These are phyloP conservation scores for Plenodomus tracheiphilus DNA, from an alignment of 2,329 filamentous ascomycete species.

Conservation along the genomic window DNA sequence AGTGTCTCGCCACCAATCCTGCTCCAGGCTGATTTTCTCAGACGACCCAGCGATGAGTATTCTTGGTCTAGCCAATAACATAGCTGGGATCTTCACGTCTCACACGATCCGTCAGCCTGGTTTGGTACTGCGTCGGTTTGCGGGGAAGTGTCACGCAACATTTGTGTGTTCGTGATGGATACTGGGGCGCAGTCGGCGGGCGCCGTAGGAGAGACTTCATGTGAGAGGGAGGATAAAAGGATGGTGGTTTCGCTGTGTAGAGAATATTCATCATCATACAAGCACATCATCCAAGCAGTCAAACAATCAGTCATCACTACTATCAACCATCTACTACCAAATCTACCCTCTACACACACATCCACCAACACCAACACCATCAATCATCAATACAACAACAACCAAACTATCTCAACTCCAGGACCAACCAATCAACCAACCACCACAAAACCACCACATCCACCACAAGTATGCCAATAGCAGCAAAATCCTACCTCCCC, in stretches of 20 bases:
- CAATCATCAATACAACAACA: neutral
- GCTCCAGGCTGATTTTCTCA: slow-evolving; percentile 5
- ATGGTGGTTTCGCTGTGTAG: neutral
- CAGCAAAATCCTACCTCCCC: slow-evolving; percentile 38
- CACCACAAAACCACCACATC: neutral
- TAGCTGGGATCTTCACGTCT: too few species aligned
- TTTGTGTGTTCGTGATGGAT: neutral
- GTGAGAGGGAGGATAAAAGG: neutral
- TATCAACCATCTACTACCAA: too few species aligned
- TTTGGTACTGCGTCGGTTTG: neutral
- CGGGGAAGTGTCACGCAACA: slow-evolving; percentile 7
- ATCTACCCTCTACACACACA: neutral
- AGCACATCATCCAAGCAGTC: too few species aligned
- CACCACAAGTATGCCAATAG: slow-evolving; percentile 35
- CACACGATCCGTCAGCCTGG: slow-evolving; percentile 9
- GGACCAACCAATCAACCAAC: neutral
- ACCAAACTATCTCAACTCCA: neutral
- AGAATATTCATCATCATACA: neutral
- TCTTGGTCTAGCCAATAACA: too few species aligned
- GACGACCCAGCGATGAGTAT: slow-evolving; percentile 10
- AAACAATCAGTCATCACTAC: slow-evolving; percentile 3
- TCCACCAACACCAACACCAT: neutral
- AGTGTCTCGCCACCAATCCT: slow-evolving; percentile 27
- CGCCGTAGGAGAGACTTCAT: slow-evolving; percentile 1
- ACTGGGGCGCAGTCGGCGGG: slow-evolving; percentile 2